Evolutionary conservation across 495 filamentous ascomycete species (phyloP), one percentile per base, ranked within the genome.

Genomic region (Podospora bellae-mahoneyi): DNA sequence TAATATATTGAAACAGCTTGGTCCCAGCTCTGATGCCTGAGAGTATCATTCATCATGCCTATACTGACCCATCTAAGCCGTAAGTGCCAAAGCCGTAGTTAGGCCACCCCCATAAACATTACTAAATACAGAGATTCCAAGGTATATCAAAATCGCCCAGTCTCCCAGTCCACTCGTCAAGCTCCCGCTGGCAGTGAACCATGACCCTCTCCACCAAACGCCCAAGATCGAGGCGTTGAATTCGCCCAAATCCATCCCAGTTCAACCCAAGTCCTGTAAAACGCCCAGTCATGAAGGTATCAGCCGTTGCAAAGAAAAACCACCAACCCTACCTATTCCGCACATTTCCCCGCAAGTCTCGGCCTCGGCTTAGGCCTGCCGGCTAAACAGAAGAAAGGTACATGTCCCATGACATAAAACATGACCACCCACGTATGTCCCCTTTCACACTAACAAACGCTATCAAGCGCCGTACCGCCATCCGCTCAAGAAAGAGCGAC

Each of bases 401-500:
- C 19, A 59, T 59, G 13, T 48, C 7, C 39, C 18, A 48, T 48
- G 34, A 39, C 39, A 48, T 13, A 48, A 48, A 16, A 16, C 39
- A 10, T 10, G 13, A 48, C 13, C 39, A 32, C 39, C 39, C 7
- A 3, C 39, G 9, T 48, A 7, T 61, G 7, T 18, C 13, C 23
- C 23, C 15, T 20, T 64, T 23, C 23, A 32, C 30, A 32, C 30
- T 7, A 7, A 5, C 30, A 4, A 28, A 66, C 15, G 23, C 39
- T 15, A 20, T 55, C 30, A 60, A 9, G n/a, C 15, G 13, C 58
- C n/a, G 5, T 15, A 60, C 15, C 58, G 13, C 44, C 64, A 39
- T 48, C 26, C 44, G n/a, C 59, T 57, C 65, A 73, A 64, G 58
- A 68, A 60, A 73, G 53, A 7, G 65, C 30, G 7, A 66, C 58